A percentile compares a stretch with the other conserved stretches of the same genome.
Conservation (phyloP, 2,329 filamentous ascomycete genomes). For the Remersonia thermophila region DNA sequence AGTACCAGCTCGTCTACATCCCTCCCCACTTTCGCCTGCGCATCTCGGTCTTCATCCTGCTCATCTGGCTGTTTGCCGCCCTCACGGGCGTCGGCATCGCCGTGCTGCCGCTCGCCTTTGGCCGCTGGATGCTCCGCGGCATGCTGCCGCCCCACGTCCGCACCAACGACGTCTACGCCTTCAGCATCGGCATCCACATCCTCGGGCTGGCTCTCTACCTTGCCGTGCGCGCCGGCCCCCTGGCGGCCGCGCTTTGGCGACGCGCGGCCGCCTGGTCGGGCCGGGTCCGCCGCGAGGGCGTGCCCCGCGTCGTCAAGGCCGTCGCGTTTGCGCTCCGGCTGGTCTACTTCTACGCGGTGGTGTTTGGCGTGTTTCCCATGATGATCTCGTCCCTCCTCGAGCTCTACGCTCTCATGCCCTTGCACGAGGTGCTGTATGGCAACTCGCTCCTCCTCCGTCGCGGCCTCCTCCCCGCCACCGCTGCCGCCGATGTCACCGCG, state of each 20-base stretch:
- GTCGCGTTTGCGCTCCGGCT: conserved; percentile 33
- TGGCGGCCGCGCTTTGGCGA: conserved; percentile 19
- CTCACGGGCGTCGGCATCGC: conserved; percentile 75
- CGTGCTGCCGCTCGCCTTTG: conserved; percentile 74
- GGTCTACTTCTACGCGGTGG: conserved; percentile 61
- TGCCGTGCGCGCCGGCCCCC: conserved; percentile 36
- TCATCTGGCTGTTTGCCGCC: conserved; percentile 89
- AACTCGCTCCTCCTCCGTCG: conserved; percentile 17
- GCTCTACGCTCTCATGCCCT: conserved; percentile 74
- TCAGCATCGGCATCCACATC: conserved; percentile 78
- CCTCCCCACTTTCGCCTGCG: conserved; percentile 74
- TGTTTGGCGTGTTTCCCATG: conserved; percentile 69
- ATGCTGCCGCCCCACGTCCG: conserved; percentile 59
- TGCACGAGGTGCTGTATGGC: conserved; percentile 63
- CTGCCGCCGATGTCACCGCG: conserved; percentile 18
- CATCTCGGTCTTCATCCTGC: conserved; percentile 73
- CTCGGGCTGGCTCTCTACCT: conserved; percentile 58
- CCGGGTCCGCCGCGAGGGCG: conserved; percentile 20
- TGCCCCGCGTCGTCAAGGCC: conserved; percentile 21
- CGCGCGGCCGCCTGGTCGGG: conserved; percentile 22
- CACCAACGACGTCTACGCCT: conserved; percentile 93
- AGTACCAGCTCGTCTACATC: conserved; percentile 64
- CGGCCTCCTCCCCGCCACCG: conserved; percentile 18
- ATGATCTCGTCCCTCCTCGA: conserved; percentile 71
- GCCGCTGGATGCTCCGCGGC: conserved; percentile 62